Percentiles rank a stretch among this genome's conserved stretches.
Evolutionary conservation across 2,329 filamentous ascomycete genomes (phyloP).

Genomic region (Emergomyces pasteurianus): DNA sequence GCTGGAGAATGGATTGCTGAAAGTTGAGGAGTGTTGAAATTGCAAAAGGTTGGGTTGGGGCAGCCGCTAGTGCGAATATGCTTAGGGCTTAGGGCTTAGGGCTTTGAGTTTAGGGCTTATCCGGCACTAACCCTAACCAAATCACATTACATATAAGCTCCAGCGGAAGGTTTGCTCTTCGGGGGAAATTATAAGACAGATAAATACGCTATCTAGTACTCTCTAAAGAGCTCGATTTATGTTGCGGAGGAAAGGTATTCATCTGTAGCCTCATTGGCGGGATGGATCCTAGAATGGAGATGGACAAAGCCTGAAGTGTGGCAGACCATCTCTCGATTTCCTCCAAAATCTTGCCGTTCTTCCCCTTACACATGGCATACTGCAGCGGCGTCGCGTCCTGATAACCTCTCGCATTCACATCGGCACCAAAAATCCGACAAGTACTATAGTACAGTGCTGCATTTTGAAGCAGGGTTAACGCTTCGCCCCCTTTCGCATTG

Average conservation of each 20-base stretch:
- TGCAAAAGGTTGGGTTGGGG: not conserved
- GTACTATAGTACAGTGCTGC: not conserved
- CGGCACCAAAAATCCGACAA: not conserved
- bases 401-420: not conserved
- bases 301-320: not conserved
- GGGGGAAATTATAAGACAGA: no score
- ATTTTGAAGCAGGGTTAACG: not conserved
- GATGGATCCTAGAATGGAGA: not conserved
- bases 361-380: not conserved
- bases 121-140: constrained; percentile 17
- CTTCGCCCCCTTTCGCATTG: not conserved
- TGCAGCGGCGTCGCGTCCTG: not conserved
- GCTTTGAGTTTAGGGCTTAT: no score
- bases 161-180: no score
- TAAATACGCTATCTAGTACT: not conserved
- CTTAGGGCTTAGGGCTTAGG: constrained; percentile 19
- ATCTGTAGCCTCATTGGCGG: not conserved
- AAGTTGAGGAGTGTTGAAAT: not conserved
- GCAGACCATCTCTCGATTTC: not conserved
- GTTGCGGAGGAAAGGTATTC: not conserved
- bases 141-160: constrained; percentile 15
- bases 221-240: not conserved
- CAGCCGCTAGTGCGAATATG: constrained; percentile 17
- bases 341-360: not conserved
- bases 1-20: constrained; percentile 15